Evolutionary conservation across 345 rosid species (phyloP), one percentile per base, ranked within the genome.

Genomic region (Nasturtium officinale): DNA sequence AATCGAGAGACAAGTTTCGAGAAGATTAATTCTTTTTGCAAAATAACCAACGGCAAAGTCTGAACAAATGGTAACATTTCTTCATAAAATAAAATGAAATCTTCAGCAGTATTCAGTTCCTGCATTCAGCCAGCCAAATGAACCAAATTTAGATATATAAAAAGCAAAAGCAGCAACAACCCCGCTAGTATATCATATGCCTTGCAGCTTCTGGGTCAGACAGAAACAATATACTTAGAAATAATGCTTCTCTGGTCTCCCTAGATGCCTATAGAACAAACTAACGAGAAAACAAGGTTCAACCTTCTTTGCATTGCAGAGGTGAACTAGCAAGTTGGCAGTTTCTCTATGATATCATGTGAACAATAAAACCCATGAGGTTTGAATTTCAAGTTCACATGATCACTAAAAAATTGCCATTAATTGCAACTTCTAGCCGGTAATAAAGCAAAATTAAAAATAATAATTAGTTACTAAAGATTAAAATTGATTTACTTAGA

Each of bases 61-160:
- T 89, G 97, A 35, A 89, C 95, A 69, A 79, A 58, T 23, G 97
- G 96, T 73, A 84, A 74, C 57, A 84, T 85, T 81, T 89, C 89
- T 82, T 82, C 95, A 16, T 88, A 91, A 72, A 85, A 83, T 9
- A 89, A 85, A 77, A 94, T 91, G 77, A 91, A 94, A 73, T 89
- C 96, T 78, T 88, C 93, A 0, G 96, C 93, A 0, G 99, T 91
- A 81, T 91, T 94, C 75, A 89, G 76, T 65, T 94, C 99, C 97
- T 90, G 82, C 67, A 81, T 60, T 74, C 26, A 20, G 43, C 10
- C 61, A 71, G 47, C 60, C 21, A 67, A 64, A 57, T 17, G 54
- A 63, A 45, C 70, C 51, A 32, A 35, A 5, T n/a, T 59, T 55
- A 55, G 3, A 16, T 45, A 46, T 63, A 64, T 55, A 32, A 17